phyloP scores from a whole-genome alignment of 2,329 filamentous ascomycete genomes.

The Lachnellula subtilissima region DNA sequence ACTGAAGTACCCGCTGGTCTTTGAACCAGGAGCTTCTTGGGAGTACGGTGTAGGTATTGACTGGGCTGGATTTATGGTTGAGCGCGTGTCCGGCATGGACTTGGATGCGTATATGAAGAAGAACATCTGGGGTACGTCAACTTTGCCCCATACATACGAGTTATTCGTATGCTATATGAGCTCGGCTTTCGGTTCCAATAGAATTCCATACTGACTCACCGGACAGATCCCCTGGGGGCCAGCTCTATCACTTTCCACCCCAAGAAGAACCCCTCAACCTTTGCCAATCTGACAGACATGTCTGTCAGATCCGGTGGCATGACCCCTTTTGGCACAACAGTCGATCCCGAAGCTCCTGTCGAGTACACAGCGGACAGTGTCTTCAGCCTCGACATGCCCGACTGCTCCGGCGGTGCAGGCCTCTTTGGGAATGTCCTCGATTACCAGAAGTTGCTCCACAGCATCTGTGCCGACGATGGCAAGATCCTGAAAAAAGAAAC shows the following conservation, averaged over 20 bases:
- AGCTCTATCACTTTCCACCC: conserved; percentile 20
- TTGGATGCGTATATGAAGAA: conserved; percentile 40
- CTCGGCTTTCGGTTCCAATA: too few relatives aligned
- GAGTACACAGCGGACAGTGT: conserved; percentile 5
- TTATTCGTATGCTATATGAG: too few relatives aligned
- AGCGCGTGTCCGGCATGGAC: conserved; percentile 33
- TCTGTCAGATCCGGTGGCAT: conserved; percentile 15
- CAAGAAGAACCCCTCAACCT: conserved; percentile 10
- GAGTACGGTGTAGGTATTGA: conserved; percentile 51
- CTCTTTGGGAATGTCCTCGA: conserved; percentile 34
- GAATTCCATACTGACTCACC: too few relatives aligned
- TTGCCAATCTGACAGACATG: conserved; percentile 19
- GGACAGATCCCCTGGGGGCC: conserved; percentile 16
- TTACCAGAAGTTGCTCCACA: conserved; percentile 41
- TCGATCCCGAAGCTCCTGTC: conserved; percentile 11
- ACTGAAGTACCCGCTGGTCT: conserved; percentile 45
- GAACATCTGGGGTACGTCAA: conserved; percentile 34
- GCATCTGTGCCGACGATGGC: conserved; percentile 44
- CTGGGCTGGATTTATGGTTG: conserved; percentile 49
- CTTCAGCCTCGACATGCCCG: conserved; percentile 6
- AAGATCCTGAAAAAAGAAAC: conserved; percentile 40
- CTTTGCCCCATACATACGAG: too few relatives aligned
- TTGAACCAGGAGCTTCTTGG: conserved; percentile 59
- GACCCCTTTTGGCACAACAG: conserved; percentile 10
- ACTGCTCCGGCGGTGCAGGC: conserved; percentile 33